phyloP scores from a whole-genome alignment of 352 stramenopile species.

The Paralagenidium karlingii region DNA sequence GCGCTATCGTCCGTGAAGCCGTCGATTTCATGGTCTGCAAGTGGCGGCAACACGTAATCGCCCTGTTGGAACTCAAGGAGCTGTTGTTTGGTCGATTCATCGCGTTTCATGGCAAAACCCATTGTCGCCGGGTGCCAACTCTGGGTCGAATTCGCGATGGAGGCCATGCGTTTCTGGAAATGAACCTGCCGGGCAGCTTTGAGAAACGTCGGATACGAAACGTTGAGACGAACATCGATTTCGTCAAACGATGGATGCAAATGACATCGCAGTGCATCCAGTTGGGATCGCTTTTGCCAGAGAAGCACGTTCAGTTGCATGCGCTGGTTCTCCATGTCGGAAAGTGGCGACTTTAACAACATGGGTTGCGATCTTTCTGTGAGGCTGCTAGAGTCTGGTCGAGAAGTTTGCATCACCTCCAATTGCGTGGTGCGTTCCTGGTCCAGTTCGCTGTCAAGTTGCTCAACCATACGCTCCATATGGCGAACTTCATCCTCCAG shows the following conservation, averaged over 20 bases:
- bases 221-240: slow-evolving; percentile 23
- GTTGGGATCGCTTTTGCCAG: too few species aligned
- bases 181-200: slow-evolving; percentile 32
- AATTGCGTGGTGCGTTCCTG: too few species aligned
- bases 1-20: slow-evolving; percentile 70
- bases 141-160: slow-evolving; percentile 5
- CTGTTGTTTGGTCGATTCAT: slow-evolving; percentile 8
- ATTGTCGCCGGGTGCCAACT: slow-evolving; percentile 29
- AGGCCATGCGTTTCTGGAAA: slow-evolving; percentile 16
- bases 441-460: too few species aligned
- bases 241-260: slow-evolving; percentile 44
- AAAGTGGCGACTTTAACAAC: too few species aligned
- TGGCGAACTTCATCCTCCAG: too few species aligned
- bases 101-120: slow-evolving; percentile 42
- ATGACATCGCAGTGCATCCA: slow-evolving; percentile 33
- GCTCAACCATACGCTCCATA: too few species aligned
- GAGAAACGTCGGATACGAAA: slow-evolving; percentile 44
- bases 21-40: slow-evolving; percentile 52
- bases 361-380: too few species aligned
- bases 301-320: neutral
- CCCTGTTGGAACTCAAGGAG: slow-evolving; percentile 30
- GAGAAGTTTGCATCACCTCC: too few species aligned
- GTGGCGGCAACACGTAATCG: slow-evolving; percentile 36
- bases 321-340: slow-evolving; percentile 7
- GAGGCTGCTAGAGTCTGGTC: too few species aligned